Percentiles rank a stretch among this genome's conserved stretches.
These are phyloP conservation scores for Sisymbrium irio DNA, from an alignment of 345 rosid species.

Conservation along the genomic window DNA sequence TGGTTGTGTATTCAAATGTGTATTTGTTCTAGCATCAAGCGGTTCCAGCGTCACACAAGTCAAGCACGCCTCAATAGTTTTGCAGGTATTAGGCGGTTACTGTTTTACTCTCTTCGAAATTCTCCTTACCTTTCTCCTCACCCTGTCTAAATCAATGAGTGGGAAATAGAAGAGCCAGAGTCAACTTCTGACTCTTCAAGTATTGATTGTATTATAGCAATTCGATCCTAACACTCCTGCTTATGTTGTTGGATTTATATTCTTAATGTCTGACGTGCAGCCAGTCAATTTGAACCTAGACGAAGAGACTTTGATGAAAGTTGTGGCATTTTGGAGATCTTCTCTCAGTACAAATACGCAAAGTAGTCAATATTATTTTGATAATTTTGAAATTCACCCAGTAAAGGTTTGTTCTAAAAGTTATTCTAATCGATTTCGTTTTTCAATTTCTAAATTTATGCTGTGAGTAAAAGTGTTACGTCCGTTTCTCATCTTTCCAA, in stretches of 20 bases:
- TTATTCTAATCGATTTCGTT: conserved; percentile 5
- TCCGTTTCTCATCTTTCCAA: conserved; percentile 21
- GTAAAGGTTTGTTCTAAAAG: conserved; percentile 59
- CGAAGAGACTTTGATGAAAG: conserved; percentile 85
- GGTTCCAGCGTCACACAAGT: conserved; percentile 73
- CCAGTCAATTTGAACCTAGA: conserved; percentile 85
- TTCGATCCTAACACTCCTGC: not conserved
- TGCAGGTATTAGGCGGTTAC: conserved; percentile 61
- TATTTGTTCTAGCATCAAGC: conserved; percentile 54
- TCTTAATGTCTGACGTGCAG: conserved; percentile 40
- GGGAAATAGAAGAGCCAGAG: conserved; percentile 1
- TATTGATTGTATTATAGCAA: not conserved
- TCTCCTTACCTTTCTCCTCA: not conserved
- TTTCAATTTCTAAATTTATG: conserved; percentile 1
- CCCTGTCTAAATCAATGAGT: conserved; percentile 1
- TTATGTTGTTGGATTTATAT: conserved; percentile 3
- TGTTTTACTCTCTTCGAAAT: conserved; percentile 1
- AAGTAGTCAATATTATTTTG: conserved; percentile 81
- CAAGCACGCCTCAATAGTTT: conserved; percentile 62
- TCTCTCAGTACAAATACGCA: conserved; percentile 69
- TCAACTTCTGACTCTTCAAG: conserved; percentile 18
- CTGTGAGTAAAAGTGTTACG: conserved; percentile 17
- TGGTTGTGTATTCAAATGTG: conserved; percentile 52
- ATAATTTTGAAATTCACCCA: conserved; percentile 94
- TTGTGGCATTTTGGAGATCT: conserved; percentile 83